Base-by-base conservation (phyloP, 495 filamentous ascomycete genomes). In the Trichoderma reesei region DNA sequence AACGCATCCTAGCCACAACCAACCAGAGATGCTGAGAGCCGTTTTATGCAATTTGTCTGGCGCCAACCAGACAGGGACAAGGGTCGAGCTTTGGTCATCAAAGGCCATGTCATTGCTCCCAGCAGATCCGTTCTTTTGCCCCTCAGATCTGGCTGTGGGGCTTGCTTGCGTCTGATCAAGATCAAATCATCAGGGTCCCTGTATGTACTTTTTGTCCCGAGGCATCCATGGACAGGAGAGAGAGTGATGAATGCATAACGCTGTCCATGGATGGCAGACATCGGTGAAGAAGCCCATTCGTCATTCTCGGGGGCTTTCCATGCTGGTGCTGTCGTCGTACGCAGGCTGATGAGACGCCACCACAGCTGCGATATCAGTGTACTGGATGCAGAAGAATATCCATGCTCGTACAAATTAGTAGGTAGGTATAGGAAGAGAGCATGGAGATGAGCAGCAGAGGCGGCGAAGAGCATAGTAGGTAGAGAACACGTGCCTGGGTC, bases 101-200 rank as follows among this genome's bases (percentile, higher is more conserved):
- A 26, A 26, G 1, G 26, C 26, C 26, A 26, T 26, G 26, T 26
- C 26, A 26, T 26, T 26, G 26, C 26, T 26, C 26, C 26, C 5
- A 33, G 51, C 51, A 11, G 20, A 11, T 20, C 6, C 51, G 51
- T 14, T 16, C 26, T 10, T 31, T n/a, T 48, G 44, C 51, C 34
- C 51, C 26, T 56, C 10, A 56, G 51, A 56, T 56, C 51, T 56
- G 26, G 34, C 26, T 56, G 51, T 56, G 51, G 51, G 51, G 51
- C n/a, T 26, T 26, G 26, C 18, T 48, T 20, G 31, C 11, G 5
- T 46, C n/a, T 56, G 26, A 56, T 56, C 31, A 31, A 26, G 26
- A 26, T 26, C 26, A 26, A 26, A 26, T 26, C 26, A 56, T 56
- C 51, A 56, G 51, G 51, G 31, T 11, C 51, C 46, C 51, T 34